Conservation (phyloP, 1,139 yeast genomes). For the Protomyces inouyei region DNA sequence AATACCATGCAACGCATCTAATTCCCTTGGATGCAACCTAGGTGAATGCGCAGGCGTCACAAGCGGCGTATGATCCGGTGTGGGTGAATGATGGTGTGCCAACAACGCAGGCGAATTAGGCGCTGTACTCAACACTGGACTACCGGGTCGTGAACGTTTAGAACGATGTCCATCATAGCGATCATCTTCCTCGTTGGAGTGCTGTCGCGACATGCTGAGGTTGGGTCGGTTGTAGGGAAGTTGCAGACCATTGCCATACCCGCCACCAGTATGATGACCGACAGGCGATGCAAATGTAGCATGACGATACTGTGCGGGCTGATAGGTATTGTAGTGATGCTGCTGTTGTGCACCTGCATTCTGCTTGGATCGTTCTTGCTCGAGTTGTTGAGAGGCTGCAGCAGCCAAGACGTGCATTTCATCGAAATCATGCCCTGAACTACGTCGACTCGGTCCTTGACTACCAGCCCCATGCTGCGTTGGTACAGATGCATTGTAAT, state of each 20-base stretch:
- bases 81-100: conserved; percentile 39
- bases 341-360: background rate
- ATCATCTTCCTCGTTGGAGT: conserved; percentile 28
- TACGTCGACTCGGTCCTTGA: background rate
- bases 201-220: conserved; percentile 29
- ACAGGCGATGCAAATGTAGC: conserved; percentile 28
- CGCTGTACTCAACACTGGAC: conserved; percentile 62
- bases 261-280: conserved; percentile 1
- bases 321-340: conserved; percentile 7
- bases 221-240: conserved; percentile 22
- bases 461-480: conserved; percentile 3
- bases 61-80: conserved; percentile 55
- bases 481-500: conserved; percentile 19
- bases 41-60: conserved; percentile 60
- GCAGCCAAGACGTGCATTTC: conserved; percentile 74
- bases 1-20: conserved; percentile 36
- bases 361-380: conserved; percentile 42
- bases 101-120: conserved; percentile 48
- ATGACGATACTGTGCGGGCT: conserved; percentile 19
- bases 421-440: conserved; percentile 28
- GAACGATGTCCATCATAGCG: conserved; percentile 38
- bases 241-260: conserved; percentile 23
- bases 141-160: conserved; percentile 70
- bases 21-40: conserved; percentile 44
- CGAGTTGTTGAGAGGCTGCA: conserved; percentile 76